Evolutionary conservation across 2,329 filamentous ascomycete species (phyloP).

Genomic region (Sporothrix inflata): DNA sequence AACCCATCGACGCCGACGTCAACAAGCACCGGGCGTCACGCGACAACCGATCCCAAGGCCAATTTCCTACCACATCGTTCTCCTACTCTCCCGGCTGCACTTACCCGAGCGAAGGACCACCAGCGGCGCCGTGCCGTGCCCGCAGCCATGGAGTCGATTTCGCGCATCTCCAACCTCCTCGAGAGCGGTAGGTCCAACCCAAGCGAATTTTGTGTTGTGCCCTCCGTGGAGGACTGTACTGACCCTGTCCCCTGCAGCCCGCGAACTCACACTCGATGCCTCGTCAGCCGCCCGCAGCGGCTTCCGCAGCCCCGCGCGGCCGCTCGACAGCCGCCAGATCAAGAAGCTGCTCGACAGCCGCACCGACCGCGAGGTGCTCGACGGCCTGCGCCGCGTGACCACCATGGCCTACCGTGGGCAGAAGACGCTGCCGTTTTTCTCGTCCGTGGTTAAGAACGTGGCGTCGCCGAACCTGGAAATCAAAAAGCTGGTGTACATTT

Average conservation of each 20-base stretch:
- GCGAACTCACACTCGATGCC: constrained; percentile 96
- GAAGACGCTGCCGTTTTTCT: constrained; percentile 90
- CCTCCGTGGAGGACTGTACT: not conserved
- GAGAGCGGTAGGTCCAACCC: constrained; percentile 73
- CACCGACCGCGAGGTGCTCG: constrained; percentile 88
- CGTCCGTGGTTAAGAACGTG: constrained; percentile 97
- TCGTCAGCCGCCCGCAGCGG: constrained; percentile 82
- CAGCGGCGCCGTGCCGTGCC: constrained; percentile 9
- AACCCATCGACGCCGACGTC: not conserved
- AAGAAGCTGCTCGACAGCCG: constrained; percentile 95
- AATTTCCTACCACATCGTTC: not conserved
- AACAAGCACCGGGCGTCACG: not conserved
- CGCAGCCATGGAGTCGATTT: constrained; percentile 85
- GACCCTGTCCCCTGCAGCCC: constrained; percentile 58
- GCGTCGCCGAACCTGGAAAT: constrained; percentile 92
- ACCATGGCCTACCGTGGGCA: constrained; percentile 96
- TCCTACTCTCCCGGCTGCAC: not conserved
- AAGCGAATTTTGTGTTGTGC: not conserved
- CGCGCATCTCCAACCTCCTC: constrained; percentile 88
- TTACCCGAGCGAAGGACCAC: not conserved
- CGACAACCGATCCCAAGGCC: not conserved
- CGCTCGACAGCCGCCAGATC: constrained; percentile 78
- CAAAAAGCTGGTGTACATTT: constrained; percentile 98
- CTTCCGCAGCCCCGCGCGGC: constrained; percentile 60
- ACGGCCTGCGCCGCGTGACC: constrained; percentile 86